Conservation (phyloP, 495 filamentous ascomycete species). For the Penicillium arizonense region DNA sequence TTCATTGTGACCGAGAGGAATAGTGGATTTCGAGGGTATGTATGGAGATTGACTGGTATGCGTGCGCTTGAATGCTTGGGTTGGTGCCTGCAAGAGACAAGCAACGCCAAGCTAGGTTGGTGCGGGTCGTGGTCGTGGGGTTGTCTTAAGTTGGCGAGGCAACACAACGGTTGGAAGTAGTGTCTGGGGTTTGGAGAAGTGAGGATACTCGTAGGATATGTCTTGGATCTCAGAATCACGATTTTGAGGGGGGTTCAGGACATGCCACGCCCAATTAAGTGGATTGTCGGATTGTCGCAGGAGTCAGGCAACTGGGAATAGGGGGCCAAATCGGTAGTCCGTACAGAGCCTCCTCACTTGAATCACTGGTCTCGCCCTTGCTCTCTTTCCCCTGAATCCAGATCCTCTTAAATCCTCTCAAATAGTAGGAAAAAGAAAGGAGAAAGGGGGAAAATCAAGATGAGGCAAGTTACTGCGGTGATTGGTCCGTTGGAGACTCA, state of each 20-base stretch:
- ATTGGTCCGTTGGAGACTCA: conserved; percentile 4
- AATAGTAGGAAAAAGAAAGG: background rate
- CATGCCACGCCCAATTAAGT: conserved; percentile 3
- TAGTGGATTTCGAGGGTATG: background rate
- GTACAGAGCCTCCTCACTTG: too few relatives aligned
- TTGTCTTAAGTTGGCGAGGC: conserved; percentile 26
- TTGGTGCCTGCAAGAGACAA: conserved; percentile 16
- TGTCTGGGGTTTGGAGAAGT: background rate
- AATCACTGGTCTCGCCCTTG: too few relatives aligned
- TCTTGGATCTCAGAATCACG: background rate
- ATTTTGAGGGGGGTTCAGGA: background rate
- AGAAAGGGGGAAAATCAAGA: conserved; percentile 8
- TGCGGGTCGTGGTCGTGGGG: conserved; percentile 16
- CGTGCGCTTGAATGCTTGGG: background rate
- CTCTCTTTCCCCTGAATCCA: too few relatives aligned
- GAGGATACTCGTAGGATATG: background rate
- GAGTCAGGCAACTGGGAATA: conserved; percentile 3
- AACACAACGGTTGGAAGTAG: conserved; percentile 10
- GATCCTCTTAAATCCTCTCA: too few relatives aligned
- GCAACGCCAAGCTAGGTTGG: conserved; percentile 29
- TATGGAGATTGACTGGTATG: background rate
- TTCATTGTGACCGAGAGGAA: conserved; percentile 26
- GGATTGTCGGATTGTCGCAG: background rate
- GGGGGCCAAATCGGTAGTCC: background rate
- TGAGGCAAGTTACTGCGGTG: conserved; percentile 7